Conservation (phyloP, 345 rosid genomes). For the Schrenkiella parvula region DNA sequence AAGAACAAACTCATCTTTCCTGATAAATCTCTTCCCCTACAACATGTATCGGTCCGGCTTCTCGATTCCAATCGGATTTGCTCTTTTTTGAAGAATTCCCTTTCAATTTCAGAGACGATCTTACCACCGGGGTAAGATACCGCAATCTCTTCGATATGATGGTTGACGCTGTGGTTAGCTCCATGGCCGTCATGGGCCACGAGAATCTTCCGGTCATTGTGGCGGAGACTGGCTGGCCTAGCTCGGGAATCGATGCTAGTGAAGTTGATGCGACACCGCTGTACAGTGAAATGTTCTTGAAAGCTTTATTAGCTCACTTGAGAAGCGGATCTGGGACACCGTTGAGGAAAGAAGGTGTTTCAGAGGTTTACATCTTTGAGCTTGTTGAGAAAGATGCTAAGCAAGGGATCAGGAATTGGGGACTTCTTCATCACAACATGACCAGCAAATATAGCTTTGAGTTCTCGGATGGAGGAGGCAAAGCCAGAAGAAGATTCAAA, state of each 20-base stretch:
- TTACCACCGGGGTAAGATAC: conserved; percentile 75
- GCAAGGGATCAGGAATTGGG: conserved; percentile 59
- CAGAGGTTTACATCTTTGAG: conserved; percentile 68
- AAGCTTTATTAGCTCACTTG: conserved; percentile 60
- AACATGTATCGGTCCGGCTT: conserved; percentile 59
- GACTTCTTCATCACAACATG: conserved; percentile 62
- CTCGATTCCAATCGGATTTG: conserved; percentile 78
- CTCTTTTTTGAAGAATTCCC: conserved; percentile 71
- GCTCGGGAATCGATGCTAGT: conserved; percentile 44
- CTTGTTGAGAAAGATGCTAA: conserved; percentile 50
- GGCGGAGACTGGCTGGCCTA: conserved; percentile 96
- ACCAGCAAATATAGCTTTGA: conserved; percentile 56
- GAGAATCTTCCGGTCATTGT: conserved; percentile 72
- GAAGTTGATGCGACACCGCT: conserved; percentile 70
- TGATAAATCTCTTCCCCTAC: conserved; percentile 79
- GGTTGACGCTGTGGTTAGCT: conserved; percentile 70
- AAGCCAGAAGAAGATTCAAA: background rate
- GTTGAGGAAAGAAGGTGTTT: conserved; percentile 70
- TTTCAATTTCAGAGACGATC: conserved; percentile 74
- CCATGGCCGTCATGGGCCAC: conserved; percentile 78
- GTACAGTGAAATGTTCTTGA: conserved; percentile 64
- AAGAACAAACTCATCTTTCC: conserved; percentile 70
- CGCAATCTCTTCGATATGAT: conserved; percentile 85
- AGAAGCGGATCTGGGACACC: conserved; percentile 72
- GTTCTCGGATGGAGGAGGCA: conserved; percentile 37